A percentile compares a stretch with the other conserved stretches of the same genome.
phyloP scores from a whole-genome alignment of 768 basidiomycete genomes.

The Lepiota venenata region DNA sequence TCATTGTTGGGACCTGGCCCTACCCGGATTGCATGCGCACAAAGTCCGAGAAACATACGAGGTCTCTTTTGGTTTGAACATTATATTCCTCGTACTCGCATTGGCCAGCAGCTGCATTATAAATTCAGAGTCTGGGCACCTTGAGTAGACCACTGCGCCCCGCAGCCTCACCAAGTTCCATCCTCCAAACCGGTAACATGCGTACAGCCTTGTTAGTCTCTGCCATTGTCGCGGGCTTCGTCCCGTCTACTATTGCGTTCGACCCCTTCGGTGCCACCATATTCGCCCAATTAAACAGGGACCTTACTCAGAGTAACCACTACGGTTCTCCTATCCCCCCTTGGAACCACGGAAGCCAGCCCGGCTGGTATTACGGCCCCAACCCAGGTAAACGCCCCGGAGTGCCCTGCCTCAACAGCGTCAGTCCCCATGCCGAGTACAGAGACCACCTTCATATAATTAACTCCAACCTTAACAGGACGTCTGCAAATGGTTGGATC shows the following conservation, averaged over 20 bases:
- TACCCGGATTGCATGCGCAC: neutral
- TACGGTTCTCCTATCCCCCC: constrained; percentile 33
- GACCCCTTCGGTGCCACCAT: constrained; percentile 5
- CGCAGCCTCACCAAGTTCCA: neutral
- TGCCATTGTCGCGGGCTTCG: neutral
- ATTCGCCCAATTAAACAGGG: constrained; percentile 24
- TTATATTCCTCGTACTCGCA: neutral
- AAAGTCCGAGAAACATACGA: neutral
- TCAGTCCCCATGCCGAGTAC: too few species aligned
- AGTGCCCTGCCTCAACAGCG: constrained; percentile 18
- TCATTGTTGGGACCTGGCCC: constrained; percentile 9
- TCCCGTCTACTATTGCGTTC: neutral
- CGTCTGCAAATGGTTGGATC: constrained; percentile 33
- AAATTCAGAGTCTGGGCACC: neutral
- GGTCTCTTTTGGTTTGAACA: too few species aligned
- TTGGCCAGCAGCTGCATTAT: neutral
- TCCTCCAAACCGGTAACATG: neutral
- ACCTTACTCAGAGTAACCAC: constrained; percentile 19
- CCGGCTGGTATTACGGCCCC: constrained; percentile 38
- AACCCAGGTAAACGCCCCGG: constrained; percentile 19
- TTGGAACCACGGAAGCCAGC: constrained; percentile 24
- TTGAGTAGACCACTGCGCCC: neutral
- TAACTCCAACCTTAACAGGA: constrained; percentile 4
- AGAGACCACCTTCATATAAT: neutral
- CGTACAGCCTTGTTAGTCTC: neutral